Evolutionary conservation across 225 moss, liverwort and hornwort species (phyloP).

Genomic region (Ulota crispa): DNA sequence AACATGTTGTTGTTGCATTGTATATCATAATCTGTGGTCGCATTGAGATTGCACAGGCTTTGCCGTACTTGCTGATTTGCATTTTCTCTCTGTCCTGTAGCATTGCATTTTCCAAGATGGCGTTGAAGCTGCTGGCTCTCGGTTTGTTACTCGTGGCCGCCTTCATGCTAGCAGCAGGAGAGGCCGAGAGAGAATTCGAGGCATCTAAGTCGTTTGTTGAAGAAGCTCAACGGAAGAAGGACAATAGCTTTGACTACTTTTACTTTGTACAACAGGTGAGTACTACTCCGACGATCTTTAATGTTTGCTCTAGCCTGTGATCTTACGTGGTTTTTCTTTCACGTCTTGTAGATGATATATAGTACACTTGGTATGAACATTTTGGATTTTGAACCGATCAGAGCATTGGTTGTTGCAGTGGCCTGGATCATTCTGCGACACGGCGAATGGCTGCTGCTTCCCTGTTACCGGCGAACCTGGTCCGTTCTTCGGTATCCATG

Average conservation of each 20-base stretch:
- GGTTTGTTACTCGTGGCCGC: conserved; percentile 26
- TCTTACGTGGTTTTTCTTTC: not conserved
- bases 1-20: not conserved
- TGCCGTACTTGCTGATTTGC: not conserved
- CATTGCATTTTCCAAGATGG: conserved; percentile 14
- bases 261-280: conserved; percentile 51
- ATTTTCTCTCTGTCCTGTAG: not conserved
- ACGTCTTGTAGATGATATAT: not conserved
- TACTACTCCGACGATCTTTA: not conserved
- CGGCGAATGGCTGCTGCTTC: conserved; percentile 62
- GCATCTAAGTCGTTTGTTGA: not conserved
- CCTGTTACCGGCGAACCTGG: conserved; percentile 65
- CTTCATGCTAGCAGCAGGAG: conserved; percentile 6
- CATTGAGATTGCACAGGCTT: not conserved
- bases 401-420: conserved; percentile 47
- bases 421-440: conserved; percentile 86
- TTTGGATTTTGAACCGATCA: not conserved
- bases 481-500: conserved; percentile 80
- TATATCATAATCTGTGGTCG: not conserved
- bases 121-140: conserved; percentile 33
- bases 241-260: conserved; percentile 45
- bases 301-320: not conserved
- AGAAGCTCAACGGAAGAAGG: not conserved
- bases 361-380: not conserved
- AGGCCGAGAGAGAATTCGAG: conserved; percentile 18